Evolutionary conservation across 1,139 yeast genomes (phyloP), one percentile per base, ranked within the genome.

Genomic region (Scheffersomyces parashehatae): DNA sequence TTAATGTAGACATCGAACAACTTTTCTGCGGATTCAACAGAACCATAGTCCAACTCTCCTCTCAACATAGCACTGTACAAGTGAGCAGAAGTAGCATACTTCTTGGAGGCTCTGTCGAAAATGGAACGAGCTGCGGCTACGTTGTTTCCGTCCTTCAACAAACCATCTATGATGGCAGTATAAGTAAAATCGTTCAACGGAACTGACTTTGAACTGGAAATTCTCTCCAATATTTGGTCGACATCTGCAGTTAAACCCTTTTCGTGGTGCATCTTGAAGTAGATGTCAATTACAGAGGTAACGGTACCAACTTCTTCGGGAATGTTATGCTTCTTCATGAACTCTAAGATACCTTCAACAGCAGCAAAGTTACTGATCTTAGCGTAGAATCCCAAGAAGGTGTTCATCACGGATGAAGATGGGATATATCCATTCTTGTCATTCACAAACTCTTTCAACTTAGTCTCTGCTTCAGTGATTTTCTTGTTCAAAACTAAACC

Each of bases 231-330:
- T 32, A 76, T 59, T 10, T 67, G 57, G 13, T 65, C 64, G 8
- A 68, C 65, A 32, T 72, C 62, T 3, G 84, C 78, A n/a, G 65
- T 60, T 42, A 69, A 59, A 10, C 83, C 81, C 42, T 64, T 71
- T 8, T 68, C 64, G 36, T 68, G 66, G 38, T 75, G 68, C 32
- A 68, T 53, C 58, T 79, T 82, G 65, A 84, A 73, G 52, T 77
- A 71, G 42, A 75, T 64, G 56, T 84, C 83, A 43, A 85, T 73
- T 29, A 85, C 65, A 33, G 77, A 77, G n/a, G 91, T 78, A 60
- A 81, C 81, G 1, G 93, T 84, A 12, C 81, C 82, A 40, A 81
- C 73, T 57, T 83, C 88, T 28, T 85, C 87, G 30, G 70, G 59
- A 31, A 84, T 65, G n/a, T 70, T 64, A 31, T 68, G 44, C 29